A percentile compares a stretch with the other conserved stretches of the same genome.
These are phyloP conservation scores for Heterobasidion occidentale DNA, from an alignment of 1,284 basidiomycete species.

Conservation along the genomic window DNA sequence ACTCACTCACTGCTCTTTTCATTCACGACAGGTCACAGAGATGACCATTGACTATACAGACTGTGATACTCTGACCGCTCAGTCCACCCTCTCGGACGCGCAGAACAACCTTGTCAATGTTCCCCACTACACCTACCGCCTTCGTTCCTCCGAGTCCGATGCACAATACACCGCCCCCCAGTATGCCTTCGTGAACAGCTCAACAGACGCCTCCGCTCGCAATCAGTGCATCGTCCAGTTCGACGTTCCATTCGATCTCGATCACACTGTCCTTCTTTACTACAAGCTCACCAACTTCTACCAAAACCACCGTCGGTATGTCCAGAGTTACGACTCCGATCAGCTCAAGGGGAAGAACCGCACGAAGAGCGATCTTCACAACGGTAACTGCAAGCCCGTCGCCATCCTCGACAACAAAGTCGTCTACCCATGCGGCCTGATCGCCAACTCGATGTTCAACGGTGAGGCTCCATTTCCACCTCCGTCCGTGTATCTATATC, in stretches of 20 bases:
- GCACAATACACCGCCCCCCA: slow-evolving; percentile 39
- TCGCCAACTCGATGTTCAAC: slow-evolving; percentile 98
- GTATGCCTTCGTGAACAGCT: slow-evolving; percentile 60
- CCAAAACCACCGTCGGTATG: slow-evolving; percentile 98
- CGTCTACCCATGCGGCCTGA: slow-evolving; percentile 94
- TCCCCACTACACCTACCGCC: slow-evolving; percentile 65
- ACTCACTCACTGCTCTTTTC: not conserved
- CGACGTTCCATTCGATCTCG: slow-evolving; percentile 73
- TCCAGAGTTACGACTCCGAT: slow-evolving; percentile 82
- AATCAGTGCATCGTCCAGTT: slow-evolving; percentile 76
- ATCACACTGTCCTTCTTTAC: slow-evolving; percentile 83
- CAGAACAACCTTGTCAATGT: slow-evolving; percentile 41
- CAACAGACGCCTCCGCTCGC: slow-evolving; percentile 34
- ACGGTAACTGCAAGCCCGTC: slow-evolving; percentile 88
- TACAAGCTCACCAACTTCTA: slow-evolving; percentile 97
- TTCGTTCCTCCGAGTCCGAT: slow-evolving; percentile 50
- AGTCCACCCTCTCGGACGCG: slow-evolving; percentile 22
- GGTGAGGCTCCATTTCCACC: slow-evolving; percentile 40
- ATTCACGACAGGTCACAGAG: slow-evolving; percentile 64
- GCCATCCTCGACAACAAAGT: slow-evolving; percentile 38
- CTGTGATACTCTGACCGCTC: slow-evolving; percentile 67
- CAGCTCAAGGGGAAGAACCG: slow-evolving; percentile 80
- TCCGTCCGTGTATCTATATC: not conserved
- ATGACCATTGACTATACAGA: slow-evolving; percentile 95
- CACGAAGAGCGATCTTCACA: slow-evolving; percentile 43